Evolutionary conservation across 139 green algal species (phyloP).

Genomic region (Ostreobium quekettii): DNA sequence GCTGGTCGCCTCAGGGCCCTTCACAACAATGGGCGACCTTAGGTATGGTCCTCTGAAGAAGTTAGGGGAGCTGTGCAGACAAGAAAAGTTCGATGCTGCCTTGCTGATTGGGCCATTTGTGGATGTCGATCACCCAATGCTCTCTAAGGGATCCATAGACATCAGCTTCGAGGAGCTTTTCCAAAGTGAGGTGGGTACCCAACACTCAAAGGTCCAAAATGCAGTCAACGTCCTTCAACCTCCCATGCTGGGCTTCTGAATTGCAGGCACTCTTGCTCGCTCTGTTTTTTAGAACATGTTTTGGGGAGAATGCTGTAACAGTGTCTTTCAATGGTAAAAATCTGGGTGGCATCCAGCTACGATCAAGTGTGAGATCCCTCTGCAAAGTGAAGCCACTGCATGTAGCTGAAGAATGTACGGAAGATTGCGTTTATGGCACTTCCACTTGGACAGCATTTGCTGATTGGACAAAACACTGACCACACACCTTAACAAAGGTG

Average conservation of each 20-base stretch:
- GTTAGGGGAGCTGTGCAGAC: slow-evolving; percentile 53
- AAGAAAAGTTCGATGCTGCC: slow-evolving; percentile 50
- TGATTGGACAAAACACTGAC: too few relatives aligned
- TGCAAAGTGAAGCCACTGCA: too few relatives aligned
- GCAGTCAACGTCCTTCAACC: too few relatives aligned
- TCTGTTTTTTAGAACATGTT: background rate
- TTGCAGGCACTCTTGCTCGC: background rate
- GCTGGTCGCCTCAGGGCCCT: slow-evolving; percentile 62
- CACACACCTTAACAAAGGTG: too few relatives aligned
- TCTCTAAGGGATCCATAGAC: slow-evolving; percentile 54
- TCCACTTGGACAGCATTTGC: too few relatives aligned
- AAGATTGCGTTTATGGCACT: too few relatives aligned
- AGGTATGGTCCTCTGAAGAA: slow-evolving; percentile 58
- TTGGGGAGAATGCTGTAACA: background rate
- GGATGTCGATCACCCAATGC: slow-evolving; percentile 65
- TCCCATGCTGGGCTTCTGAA: too few relatives aligned
- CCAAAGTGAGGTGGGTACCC: slow-evolving; percentile 36
- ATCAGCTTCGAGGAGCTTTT: slow-evolving; percentile 69
- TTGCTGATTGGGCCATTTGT: slow-evolving; percentile 88
- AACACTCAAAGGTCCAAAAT: too few relatives aligned
- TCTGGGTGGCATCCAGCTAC: too few relatives aligned
- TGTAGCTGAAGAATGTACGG: too few relatives aligned
- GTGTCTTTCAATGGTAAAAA: too few relatives aligned
- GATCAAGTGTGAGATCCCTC: too few relatives aligned
- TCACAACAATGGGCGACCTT: slow-evolving; percentile 37